phyloP scores from a whole-genome alignment of 768 basidiomycete genomes.

The Steccherinum ochraceum region DNA sequence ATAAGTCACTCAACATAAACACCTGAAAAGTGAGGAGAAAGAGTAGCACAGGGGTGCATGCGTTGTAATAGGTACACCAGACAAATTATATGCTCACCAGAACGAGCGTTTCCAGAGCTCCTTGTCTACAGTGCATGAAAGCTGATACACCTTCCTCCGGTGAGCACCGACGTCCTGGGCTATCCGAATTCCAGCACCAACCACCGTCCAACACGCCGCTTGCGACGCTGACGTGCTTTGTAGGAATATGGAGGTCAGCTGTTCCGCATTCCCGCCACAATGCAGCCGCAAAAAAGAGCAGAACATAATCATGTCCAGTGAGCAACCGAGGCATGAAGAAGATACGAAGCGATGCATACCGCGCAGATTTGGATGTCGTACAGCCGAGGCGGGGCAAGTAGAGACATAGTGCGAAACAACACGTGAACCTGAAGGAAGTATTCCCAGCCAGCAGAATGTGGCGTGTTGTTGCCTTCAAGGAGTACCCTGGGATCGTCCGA shows the following conservation, averaged over 20 bases:
- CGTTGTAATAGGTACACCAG: neutral
- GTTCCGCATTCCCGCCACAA: constrained; percentile 9
- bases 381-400: constrained; percentile 16
- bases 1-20: neutral
- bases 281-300: constrained; percentile 27
- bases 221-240: constrained; percentile 42
- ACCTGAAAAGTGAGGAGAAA: too few species aligned
- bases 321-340: too few species aligned
- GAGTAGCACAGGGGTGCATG: too few species aligned
- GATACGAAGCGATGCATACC: neutral
- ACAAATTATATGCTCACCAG: constrained; percentile 35
- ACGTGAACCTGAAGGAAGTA: constrained; percentile 35
- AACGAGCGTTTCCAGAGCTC: constrained; percentile 73
- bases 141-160: constrained; percentile 36
- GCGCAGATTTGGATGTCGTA: constrained; percentile 11
- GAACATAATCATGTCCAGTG: too few species aligned
- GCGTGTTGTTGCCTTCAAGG: constrained; percentile 8
- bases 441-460: constrained; percentile 35
- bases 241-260: constrained; percentile 32
- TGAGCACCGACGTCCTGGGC: constrained; percentile 77
- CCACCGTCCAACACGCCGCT: constrained; percentile 48
- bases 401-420: constrained; percentile 25
- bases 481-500: constrained; percentile 38
- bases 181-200: constrained; percentile 58
- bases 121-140: constrained; percentile 42